A percentile compares a stretch with the other conserved stretches of the same genome.
phyloP scores from a whole-genome alignment of 495 filamentous ascomycete genomes.

The Podospora sp. region DNA sequence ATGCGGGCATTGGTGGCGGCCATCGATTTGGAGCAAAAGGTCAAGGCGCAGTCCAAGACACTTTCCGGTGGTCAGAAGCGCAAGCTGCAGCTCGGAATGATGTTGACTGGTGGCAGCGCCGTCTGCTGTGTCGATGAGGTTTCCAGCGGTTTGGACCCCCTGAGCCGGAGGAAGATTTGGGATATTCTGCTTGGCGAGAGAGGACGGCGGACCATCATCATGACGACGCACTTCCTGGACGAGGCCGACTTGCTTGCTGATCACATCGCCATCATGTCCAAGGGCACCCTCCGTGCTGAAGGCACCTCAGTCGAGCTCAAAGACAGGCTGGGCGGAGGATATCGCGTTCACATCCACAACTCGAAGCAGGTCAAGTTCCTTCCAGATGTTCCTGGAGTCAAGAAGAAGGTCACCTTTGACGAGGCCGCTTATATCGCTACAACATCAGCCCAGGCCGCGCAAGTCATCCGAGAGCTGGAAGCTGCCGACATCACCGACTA shows the following conservation, averaged over 20 bases:
- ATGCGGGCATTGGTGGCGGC: conserved; percentile 61
- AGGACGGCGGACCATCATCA: conserved; percentile 73
- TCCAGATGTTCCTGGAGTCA: conserved; percentile 58
- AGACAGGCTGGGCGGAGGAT: conserved; percentile 69
- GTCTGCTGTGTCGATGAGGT: conserved; percentile 92
- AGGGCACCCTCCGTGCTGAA: conserved; percentile 68
- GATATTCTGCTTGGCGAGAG: conserved; percentile 82
- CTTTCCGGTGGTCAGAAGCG: conserved; percentile 87
- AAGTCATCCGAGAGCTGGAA: conserved; percentile 70
- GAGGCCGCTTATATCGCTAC: conserved; percentile 69
- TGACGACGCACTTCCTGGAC: conserved; percentile 85
- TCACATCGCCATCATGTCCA: conserved; percentile 76
- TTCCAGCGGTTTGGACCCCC: conserved; percentile 77
- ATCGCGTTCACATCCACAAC: conserved; percentile 71
- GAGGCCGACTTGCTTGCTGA: conserved; percentile 78
- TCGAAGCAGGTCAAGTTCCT: conserved; percentile 44
- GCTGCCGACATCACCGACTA: conserved; percentile 64
- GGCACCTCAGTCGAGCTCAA: conserved; percentile 81
- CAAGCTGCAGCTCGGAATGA: conserved; percentile 90
- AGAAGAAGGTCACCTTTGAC: conserved; percentile 63
- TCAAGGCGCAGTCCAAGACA: conserved; percentile 64
- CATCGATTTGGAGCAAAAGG: conserved; percentile 72
- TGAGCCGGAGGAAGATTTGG: conserved; percentile 84
- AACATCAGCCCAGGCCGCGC: conserved; percentile 62
- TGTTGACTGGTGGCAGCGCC: conserved; percentile 81